Conservation (phyloP, 441 rosid genomes). For the Croton laevigatus region DNA sequence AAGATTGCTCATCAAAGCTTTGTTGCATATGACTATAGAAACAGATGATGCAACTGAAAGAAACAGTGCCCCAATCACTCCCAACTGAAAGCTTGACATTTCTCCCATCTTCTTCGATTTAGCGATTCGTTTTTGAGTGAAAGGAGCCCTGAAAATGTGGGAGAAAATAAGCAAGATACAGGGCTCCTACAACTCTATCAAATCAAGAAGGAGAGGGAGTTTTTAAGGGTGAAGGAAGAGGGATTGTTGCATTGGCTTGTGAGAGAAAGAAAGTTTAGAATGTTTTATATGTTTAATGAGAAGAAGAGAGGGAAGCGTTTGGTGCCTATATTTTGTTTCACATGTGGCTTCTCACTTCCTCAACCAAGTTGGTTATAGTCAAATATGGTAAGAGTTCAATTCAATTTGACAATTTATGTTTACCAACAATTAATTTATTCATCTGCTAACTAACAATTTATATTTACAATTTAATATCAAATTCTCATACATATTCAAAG, state of each 20-base stretch:
- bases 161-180: not conserved
- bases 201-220: not conserved
- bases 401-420: not conserved
- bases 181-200: conserved; percentile 32
- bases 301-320: conserved; percentile 19
- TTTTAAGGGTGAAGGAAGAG: conserved; percentile 7
- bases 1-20: conserved; percentile 96
- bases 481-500: too few species aligned
- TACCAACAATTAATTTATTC: not conserved
- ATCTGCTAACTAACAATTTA: too few species aligned
- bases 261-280: conserved; percentile 30
- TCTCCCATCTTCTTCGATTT: conserved; percentile 62
- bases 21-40: conserved; percentile 96
- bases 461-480: too few species aligned
- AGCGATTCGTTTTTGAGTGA: not conserved
- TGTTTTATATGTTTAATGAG: conserved; percentile 26
- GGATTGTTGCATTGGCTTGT: conserved; percentile 26
- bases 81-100: conserved; percentile 76
- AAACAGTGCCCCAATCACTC: conserved; percentile 88
- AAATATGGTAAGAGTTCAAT: conserved; percentile 18
- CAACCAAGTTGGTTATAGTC: conserved; percentile 21
- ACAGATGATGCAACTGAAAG: conserved; percentile 97
- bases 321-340: conserved; percentile 39
- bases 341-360: conserved; percentile 9
- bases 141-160: conserved; percentile 19